Percentiles rank a stretch among this genome's conserved stretches.
These are phyloP conservation scores for Polyporus tsugae DNA, from an alignment of 1,284 basidiomycete species.

Conservation along the genomic window DNA sequence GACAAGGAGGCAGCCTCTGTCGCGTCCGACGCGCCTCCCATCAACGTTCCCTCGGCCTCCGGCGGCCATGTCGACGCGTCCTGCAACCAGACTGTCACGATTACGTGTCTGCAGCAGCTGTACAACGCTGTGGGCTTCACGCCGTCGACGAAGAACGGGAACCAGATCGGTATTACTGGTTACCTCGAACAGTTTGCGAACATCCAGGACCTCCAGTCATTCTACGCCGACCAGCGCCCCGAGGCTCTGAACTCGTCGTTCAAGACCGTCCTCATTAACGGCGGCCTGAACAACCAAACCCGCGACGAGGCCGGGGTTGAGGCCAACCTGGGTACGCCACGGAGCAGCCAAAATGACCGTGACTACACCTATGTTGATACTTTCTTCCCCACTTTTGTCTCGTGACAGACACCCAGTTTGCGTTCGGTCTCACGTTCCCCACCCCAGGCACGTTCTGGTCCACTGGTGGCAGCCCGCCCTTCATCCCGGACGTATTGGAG, in stretches of 20 bases:
- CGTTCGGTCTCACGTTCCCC: slow-evolving; percentile 63
- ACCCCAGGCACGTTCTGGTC: slow-evolving; percentile 64
- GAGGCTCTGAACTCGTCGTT: slow-evolving; percentile 49
- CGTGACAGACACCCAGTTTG: slow-evolving; percentile 66
- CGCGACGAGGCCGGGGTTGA: slow-evolving; percentile 63
- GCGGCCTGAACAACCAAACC: slow-evolving; percentile 70
- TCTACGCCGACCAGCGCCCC: slow-evolving; percentile 44
- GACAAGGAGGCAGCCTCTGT: slow-evolving; percentile 35
- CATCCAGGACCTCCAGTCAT: slow-evolving; percentile 54
- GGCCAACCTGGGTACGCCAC: slow-evolving; percentile 60
- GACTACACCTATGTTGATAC: background rate
- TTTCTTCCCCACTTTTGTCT: no score
- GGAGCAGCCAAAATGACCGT: background rate
- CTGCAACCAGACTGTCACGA: slow-evolving; percentile 60
- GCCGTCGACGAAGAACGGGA: slow-evolving; percentile 51
- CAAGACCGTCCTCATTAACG: slow-evolving; percentile 50
- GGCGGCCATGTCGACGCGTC: slow-evolving; percentile 57
- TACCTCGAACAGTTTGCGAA: slow-evolving; percentile 68
- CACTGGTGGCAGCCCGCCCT: slow-evolving; percentile 68
- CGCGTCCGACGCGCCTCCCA: slow-evolving; percentile 39
- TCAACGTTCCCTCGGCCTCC: slow-evolving; percentile 41
- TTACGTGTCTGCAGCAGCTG: slow-evolving; percentile 61
- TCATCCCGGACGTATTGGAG: slow-evolving; percentile 53
- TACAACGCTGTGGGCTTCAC: slow-evolving; percentile 63
- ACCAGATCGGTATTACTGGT: slow-evolving; percentile 66